A percentile compares a stretch with the other conserved stretches of the same genome.
phyloP scores from a whole-genome alignment of 2,329 filamentous ascomycete genomes.

The Nothomitra cinnamomea region DNA sequence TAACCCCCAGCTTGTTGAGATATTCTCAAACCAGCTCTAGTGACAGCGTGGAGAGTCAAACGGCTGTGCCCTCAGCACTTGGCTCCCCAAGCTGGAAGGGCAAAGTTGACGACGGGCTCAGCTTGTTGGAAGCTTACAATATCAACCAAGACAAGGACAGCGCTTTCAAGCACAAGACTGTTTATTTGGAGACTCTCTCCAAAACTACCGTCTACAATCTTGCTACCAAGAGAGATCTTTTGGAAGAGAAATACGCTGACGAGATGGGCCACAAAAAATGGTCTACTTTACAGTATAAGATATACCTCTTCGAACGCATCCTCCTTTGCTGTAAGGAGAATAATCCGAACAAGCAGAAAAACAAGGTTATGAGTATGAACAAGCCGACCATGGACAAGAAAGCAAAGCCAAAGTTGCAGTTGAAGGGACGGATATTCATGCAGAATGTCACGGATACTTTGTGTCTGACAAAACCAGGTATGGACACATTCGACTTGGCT shows the following conservation, averaged over 20 bases:
- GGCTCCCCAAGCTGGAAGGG: slow-evolving; percentile 5
- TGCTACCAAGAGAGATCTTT: neutral
- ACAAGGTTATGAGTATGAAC: slow-evolving; percentile 48
- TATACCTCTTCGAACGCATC: slow-evolving; percentile 93
- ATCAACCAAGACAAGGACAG: neutral
- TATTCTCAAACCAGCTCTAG: slow-evolving; percentile 1
- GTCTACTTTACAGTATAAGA: slow-evolving; percentile 50
- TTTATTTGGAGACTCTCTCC: slow-evolving; percentile 1
- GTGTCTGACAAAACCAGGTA: slow-evolving; percentile 74
- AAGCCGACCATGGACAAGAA: slow-evolving; percentile 53
- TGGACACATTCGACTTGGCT: slow-evolving; percentile 5
- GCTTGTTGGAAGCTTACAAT: slow-evolving; percentile 2
- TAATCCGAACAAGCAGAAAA: slow-evolving; percentile 64
- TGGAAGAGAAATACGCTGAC: slow-evolving; percentile 10
- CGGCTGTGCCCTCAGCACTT: neutral
- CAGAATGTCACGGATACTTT: slow-evolving; percentile 95
- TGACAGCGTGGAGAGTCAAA: neutral
- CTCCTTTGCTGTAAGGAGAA: slow-evolving; percentile 94
- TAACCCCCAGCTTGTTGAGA: neutral
- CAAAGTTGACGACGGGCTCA: neutral
- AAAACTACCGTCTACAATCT: neutral
- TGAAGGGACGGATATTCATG: slow-evolving; percentile 98
- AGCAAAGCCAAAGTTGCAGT: slow-evolving; percentile 61
- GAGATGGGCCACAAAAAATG: slow-evolving; percentile 21
- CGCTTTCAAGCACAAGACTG: neutral